Evolutionary conservation across 495 filamentous ascomycete genomes (phyloP).

Genomic region (Umbilicaria muhlenbergii): DNA sequence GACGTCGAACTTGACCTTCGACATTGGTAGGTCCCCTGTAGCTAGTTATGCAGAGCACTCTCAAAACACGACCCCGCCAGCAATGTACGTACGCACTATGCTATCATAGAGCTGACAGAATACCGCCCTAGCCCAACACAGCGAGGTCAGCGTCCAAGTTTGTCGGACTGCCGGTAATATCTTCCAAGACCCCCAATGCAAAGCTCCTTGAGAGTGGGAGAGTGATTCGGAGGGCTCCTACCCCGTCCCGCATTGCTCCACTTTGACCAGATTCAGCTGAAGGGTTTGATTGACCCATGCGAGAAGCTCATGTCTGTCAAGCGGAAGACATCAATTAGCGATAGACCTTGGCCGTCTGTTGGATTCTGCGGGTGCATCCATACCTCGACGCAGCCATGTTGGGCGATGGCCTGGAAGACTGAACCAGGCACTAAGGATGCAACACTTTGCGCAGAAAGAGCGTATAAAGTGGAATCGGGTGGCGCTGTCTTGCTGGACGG

Average conservation of each 20-base stretch:
- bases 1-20: slow-evolving; percentile 93
- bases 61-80: too few relatives aligned
- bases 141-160: slow-evolving; percentile 13
- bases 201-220: slow-evolving; percentile 7
- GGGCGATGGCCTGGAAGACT: slow-evolving; percentile 18
- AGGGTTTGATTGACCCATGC: slow-evolving; percentile 96
- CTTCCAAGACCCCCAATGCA: neutral
- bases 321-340: neutral
- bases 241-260: slow-evolving; percentile 98
- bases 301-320: slow-evolving; percentile 81
- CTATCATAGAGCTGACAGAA: slow-evolving; percentile 96
- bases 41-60: slow-evolving; percentile 2
- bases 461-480: neutral
- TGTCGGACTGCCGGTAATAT: neutral
- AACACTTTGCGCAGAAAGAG: too few relatives aligned
- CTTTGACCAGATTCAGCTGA: slow-evolving; percentile 92
- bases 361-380: slow-evolving; percentile 5
- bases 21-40: slow-evolving; percentile 83
- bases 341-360: neutral
- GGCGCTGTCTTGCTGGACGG: neutral
- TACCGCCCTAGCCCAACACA: slow-evolving; percentile 52
- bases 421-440: too few relatives aligned
- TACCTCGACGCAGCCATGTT: slow-evolving; percentile 42
- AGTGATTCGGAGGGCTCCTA: slow-evolving; percentile 34
- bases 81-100: slow-evolving; percentile 57